phyloP scores from a whole-genome alignment of 495 filamentous ascomycete species.

The Cryomyces minteri region DNA sequence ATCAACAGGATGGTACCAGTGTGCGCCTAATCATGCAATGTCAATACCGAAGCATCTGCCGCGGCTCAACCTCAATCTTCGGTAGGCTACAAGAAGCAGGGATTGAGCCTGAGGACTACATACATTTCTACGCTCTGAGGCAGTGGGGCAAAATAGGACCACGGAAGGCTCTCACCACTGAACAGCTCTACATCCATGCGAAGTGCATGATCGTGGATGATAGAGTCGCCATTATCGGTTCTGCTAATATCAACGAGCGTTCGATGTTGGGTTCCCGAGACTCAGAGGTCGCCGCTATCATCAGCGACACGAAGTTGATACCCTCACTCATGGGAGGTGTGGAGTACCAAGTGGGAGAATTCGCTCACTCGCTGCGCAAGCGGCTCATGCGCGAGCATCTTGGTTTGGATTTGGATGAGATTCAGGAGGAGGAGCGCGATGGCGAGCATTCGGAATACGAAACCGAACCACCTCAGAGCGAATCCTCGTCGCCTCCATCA shows the following conservation, averaged over 20 bases:
- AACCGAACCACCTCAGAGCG: background rate
- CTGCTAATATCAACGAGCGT: conserved; percentile 97
- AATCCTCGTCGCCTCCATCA: conserved; percentile 18
- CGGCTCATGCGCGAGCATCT: conserved; percentile 95
- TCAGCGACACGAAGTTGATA: conserved; percentile 88
- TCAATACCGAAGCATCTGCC: conserved; percentile 92
- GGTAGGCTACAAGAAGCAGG: conserved; percentile 60
- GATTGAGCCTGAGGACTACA: conserved; percentile 93
- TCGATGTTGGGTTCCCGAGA: conserved; percentile 87
- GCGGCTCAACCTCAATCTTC: conserved; percentile 86
- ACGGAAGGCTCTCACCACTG: conserved; percentile 65
- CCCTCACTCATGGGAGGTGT: conserved; percentile 80
- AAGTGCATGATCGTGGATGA: conserved; percentile 97
- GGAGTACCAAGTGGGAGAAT: conserved; percentile 76
- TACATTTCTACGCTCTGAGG: conserved; percentile 83
- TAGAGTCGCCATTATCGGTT: conserved; percentile 82
- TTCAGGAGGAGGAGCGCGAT: conserved; percentile 34
- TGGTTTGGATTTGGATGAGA: conserved; percentile 81
- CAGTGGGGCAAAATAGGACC: conserved; percentile 88
- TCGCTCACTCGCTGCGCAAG: conserved; percentile 83
- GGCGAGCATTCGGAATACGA: conserved; percentile 20
- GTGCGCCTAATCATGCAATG: conserved; percentile 94
- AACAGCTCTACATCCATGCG: conserved; percentile 96
- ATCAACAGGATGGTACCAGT: conserved; percentile 81
- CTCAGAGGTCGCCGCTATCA: conserved; percentile 79